Evolutionary conservation across 352 stramenopile genomes (phyloP), one percentile per base, ranked within the genome.

Genomic region (Phytophthora meadii): DNA sequence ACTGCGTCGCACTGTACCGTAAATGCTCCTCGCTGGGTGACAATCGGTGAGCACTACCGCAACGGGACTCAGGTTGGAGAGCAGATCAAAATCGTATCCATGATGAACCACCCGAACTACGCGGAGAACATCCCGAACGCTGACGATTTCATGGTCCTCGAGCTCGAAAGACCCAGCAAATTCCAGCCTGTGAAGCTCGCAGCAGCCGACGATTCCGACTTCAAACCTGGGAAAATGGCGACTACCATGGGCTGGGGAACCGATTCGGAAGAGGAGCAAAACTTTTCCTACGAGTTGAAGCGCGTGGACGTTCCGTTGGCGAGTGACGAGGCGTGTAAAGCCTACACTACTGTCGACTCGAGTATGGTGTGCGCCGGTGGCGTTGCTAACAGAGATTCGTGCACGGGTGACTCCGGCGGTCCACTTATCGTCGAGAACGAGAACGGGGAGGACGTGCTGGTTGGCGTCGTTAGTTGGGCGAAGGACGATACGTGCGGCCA

Each of bases 361-460:
- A 75, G 70, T 42, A 88, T 88, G 81, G 27, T 87, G 5, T 88
- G 81, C 27, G 78, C 76, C 8, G 76, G 78, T n/a, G 78, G 81
- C 1, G 30, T 71, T 22, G 30, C 37, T 5, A 70, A 70, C 25
- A 8, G 24, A 7, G 62, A 89, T 47, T 81, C 81, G 24, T 89
- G 81, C 53, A 51, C 64, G 30, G 72, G 74, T 27, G 78, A 88
- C 72, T 88, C 78, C 5, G 81, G 81, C 14, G 81, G 81, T 19
- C 76, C 81, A 4, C 65, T 89, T 6, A 76, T 73, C 14, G 32
- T 73, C 12, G 55, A 75, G 46, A 41, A 47, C 15, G 14, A 47
- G 2, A 44, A 37, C 17, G 49, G 54, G 0, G 53, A 54, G 17
- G 76, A 83, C 14, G 46, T 70, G 6, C 51, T 84, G 6, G 27